A percentile compares a stretch with the other conserved stretches of the same genome.
These are phyloP conservation scores for Saturnispora besseyi DNA, from an alignment of 805 yeast species.

Conservation along the genomic window DNA sequence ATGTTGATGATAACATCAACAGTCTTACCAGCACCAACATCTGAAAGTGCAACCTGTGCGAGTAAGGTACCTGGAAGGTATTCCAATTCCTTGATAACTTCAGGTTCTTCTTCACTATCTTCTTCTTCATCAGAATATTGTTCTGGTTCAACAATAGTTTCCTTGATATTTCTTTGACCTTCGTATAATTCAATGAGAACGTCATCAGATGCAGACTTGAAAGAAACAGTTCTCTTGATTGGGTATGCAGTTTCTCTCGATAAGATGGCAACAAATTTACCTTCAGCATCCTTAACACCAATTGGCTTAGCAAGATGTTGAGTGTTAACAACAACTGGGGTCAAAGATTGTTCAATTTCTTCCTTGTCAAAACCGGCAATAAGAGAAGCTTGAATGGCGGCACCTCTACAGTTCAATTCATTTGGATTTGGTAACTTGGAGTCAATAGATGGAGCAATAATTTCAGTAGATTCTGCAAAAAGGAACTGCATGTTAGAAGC, in stretches of 20 bases:
- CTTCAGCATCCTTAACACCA: constrained; percentile 71
- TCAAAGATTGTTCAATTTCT: constrained; percentile 68
- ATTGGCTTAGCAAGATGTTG: constrained; percentile 78
- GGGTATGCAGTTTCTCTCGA: constrained; percentile 87
- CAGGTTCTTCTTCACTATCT: constrained; percentile 72
- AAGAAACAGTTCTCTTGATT: constrained; percentile 62
- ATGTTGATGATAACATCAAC: constrained; percentile 64
- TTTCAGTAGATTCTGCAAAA: constrained; percentile 72
- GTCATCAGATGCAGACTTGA: constrained; percentile 54
- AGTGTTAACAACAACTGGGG: constrained; percentile 79
- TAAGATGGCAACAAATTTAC: constrained; percentile 60
- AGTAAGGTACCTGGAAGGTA: constrained; percentile 65
- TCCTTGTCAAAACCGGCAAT: constrained; percentile 76
- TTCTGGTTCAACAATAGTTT: constrained; percentile 67
- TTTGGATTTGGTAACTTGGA: constrained; percentile 78
- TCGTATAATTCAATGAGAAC: constrained; percentile 69
- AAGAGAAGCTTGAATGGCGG: constrained; percentile 91
- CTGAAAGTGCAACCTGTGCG: constrained; percentile 71
- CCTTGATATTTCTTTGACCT: constrained; percentile 77
- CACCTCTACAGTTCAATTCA: constrained; percentile 87
- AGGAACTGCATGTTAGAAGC: constrained; percentile 61
- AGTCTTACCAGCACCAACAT: constrained; percentile 51
- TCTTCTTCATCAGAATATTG: constrained; percentile 45
- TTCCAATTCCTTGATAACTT: constrained; percentile 65
- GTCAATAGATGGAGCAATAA: constrained; percentile 70